Evolutionary conservation across 441 rosid species (phyloP).

Genomic region (Aleurites moluccanus): DNA sequence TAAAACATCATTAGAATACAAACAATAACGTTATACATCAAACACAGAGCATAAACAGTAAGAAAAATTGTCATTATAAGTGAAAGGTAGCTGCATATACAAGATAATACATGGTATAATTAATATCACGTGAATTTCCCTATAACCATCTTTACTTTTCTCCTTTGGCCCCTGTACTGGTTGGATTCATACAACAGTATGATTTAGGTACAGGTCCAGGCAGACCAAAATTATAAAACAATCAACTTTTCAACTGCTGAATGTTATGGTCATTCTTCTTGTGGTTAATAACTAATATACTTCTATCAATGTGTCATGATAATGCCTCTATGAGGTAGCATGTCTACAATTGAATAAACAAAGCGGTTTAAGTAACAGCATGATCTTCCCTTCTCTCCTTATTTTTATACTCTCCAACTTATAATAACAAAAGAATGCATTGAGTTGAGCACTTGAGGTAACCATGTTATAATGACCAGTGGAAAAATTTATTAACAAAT

Average conservation of each 20-base stretch:
- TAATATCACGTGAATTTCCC: background rate
- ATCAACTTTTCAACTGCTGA: background rate
- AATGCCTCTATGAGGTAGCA: background rate
- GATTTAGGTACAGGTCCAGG: background rate
- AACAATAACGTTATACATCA: slow-evolving; percentile 5
- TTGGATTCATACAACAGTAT: background rate
- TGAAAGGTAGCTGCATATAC: background rate
- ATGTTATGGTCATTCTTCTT: background rate
- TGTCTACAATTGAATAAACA: background rate
- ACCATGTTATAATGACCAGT: background rate
- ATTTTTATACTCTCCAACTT: background rate
- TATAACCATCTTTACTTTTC: background rate
- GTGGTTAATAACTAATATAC: background rate
- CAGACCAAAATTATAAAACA: background rate
- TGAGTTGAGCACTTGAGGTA: background rate
- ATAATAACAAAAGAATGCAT: background rate
- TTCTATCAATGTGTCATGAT: background rate
- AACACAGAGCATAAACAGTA: background rate
- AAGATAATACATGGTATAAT: background rate
- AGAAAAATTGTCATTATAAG: background rate
- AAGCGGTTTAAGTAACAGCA: background rate
- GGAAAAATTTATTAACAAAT: background rate
- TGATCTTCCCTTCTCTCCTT: background rate
- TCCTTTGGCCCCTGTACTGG: background rate
- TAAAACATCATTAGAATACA: slow-evolving; percentile 9